Evolutionary conservation across 495 filamentous ascomycete species (phyloP), one percentile per base, ranked within the genome.

Genomic region (Corynascus novoguineensis): DNA sequence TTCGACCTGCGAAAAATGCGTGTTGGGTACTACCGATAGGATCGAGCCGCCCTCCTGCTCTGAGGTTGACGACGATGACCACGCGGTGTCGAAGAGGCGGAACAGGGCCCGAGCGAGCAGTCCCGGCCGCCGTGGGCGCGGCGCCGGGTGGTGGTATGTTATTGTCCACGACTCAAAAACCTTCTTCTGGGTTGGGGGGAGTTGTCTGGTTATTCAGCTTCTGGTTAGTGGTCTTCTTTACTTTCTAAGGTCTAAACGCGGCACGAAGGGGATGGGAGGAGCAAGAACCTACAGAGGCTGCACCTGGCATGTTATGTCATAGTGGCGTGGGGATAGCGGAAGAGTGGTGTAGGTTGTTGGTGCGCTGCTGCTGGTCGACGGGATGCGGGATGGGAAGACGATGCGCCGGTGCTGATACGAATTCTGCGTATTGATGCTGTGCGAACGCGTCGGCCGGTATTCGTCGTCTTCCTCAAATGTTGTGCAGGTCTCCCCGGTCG

Each of bases 151-250:
- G 58, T 64, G 58, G 37, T 49, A 64, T 37, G 58, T 60, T 25
- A 64, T 60, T 25, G 58, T 58, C 58, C 58, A 64, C 19, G 61
- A 64, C 15, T 64, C 61, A 51, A 47, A 46, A 35, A 58, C 19
- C 21, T 53, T 21, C 14, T 53, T 58, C 37, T 55, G 52, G 21
- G 29, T 12, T 4, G 52, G 12, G 40, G 41, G 52, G 41, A 55
- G 41, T 46, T 46, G 41, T 4, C 50, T 52, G 7, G 0, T 3
- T 17, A 6, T 8, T n/a, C 11, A 9, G 3, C 49, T 45, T 50
- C n/a, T 29, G 19, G 22, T 40, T 32, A 17, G 28, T 19, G 6
- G 8, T 17, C 15, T 24, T 17, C 5, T 17, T 15, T 38, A 15
- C 19, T 2, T 41, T 4, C 4, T 14, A 25, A 10, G 56, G 4